Conservation (phyloP, 345 rosid species). For the Pistacia integerrima region DNA sequence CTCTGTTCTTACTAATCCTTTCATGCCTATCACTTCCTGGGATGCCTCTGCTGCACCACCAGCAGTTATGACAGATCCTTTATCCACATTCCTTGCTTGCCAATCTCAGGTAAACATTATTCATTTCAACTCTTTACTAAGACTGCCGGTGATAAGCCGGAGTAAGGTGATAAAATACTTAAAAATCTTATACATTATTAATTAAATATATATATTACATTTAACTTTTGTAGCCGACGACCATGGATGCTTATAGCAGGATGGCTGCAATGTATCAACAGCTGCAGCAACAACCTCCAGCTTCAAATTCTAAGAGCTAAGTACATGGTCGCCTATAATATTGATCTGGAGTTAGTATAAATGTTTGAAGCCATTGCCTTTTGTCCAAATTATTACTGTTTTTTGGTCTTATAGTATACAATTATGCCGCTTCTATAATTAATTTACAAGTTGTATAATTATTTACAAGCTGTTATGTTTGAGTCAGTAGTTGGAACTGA, state of each 20-base stretch:
- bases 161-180: no score
- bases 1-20: constrained; percentile 52
- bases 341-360: neutral
- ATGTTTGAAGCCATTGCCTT: neutral
- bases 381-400: neutral
- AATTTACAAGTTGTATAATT: neutral
- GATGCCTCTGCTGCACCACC: constrained; percentile 48
- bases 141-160: no score
- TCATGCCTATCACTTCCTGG: constrained; percentile 70
- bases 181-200: no score
- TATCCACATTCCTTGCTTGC: constrained; percentile 70
- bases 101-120: constrained; percentile 57
- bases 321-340: neutral
- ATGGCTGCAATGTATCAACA: constrained; percentile 87
- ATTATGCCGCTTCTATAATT: neutral
- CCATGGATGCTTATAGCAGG: constrained; percentile 74
- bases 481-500: neutral
- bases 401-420: no score
- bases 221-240: constrained; percentile 63
- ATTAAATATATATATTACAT: neutral
- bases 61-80: constrained; percentile 49
- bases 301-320: constrained; percentile 50
- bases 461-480: neutral
- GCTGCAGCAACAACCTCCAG: constrained; percentile 64
- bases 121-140: no score